These are phyloP conservation scores for Forsythia suspensa DNA, from an alignment of 257 asterid genomes.

Conservation along the genomic window DNA sequence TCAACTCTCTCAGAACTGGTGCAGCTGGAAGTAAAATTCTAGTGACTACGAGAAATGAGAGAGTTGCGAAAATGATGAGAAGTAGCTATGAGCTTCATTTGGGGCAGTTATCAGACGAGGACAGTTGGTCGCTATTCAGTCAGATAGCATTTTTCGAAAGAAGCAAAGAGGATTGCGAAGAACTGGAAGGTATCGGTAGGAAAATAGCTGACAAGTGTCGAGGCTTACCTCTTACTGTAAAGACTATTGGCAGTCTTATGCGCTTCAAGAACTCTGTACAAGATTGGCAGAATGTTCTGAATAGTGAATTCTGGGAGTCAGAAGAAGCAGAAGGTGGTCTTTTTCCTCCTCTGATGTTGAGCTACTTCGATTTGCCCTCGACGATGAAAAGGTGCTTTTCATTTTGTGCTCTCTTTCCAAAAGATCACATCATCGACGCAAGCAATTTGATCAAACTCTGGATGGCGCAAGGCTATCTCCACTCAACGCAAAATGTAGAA, in stretches of 20 bases:
- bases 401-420: constrained; percentile 47
- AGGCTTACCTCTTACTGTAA: constrained; percentile 47
- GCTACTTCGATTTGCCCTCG: constrained; percentile 45
- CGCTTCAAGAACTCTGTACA: constrained; percentile 28
- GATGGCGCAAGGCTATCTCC: constrained; percentile 60
- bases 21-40: constrained; percentile 45
- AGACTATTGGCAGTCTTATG: constrained; percentile 38
- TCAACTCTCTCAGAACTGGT: constrained; percentile 36
- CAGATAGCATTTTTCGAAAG: constrained; percentile 35
- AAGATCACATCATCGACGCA: constrained; percentile 45
- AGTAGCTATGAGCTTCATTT: constrained; percentile 33
- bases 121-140: constrained; percentile 47
- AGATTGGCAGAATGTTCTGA: constrained; percentile 41
- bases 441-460: constrained; percentile 40
- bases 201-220: constrained; percentile 39
- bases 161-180: constrained; percentile 16
- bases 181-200: constrained; percentile 33
- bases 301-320: constrained; percentile 40
- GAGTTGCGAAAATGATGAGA: constrained; percentile 43
- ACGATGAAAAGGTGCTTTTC: constrained; percentile 43
- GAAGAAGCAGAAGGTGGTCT: constrained; percentile 34
- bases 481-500: constrained; percentile 26
- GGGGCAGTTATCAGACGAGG: constrained; percentile 29
- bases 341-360: constrained; percentile 51
- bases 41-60: constrained; percentile 45